Conservation (phyloP, 2,329 filamentous ascomycete genomes). For the Ophiostoma novo-ulmi region DNA sequence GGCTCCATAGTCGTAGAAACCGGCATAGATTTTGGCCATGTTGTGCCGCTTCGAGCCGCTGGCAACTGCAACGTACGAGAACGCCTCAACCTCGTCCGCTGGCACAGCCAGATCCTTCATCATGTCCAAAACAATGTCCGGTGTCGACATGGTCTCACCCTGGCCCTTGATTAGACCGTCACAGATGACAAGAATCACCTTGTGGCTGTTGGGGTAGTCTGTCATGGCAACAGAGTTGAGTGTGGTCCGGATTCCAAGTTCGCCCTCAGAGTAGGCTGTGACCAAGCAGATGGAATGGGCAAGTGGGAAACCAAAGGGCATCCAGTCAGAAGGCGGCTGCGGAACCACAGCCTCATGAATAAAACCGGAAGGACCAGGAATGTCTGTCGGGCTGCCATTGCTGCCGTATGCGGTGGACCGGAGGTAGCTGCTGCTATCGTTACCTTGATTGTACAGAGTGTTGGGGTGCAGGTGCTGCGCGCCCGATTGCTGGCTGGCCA, state of each 20-base stretch:
- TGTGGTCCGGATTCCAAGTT: slow-evolving; percentile 85
- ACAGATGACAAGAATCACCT: slow-evolving; percentile 91
- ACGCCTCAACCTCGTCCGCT: slow-evolving; percentile 77
- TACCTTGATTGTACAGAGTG: slow-evolving; percentile 64
- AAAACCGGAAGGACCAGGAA: slow-evolving; percentile 81
- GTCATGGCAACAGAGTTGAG: slow-evolving; percentile 95
- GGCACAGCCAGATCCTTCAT: slow-evolving; percentile 83
- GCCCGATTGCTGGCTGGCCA: slow-evolving; percentile 79
- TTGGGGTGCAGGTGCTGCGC: slow-evolving; percentile 60
- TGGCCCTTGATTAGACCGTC: slow-evolving; percentile 97
- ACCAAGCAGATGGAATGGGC: slow-evolving; percentile 92
- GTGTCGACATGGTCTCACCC: slow-evolving; percentile 79
- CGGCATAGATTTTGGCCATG: slow-evolving; percentile 97
- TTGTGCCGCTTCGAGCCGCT: slow-evolving; percentile 97
- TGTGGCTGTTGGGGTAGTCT: slow-evolving; percentile 99
- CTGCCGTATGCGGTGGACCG: slow-evolving; percentile 52
- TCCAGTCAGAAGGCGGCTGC: slow-evolving; percentile 93
- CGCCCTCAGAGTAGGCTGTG: slow-evolving; percentile 94
- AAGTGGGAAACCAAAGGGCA: slow-evolving; percentile 91
- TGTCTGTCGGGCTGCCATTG: slow-evolving; percentile 57
- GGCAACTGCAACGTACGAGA: slow-evolving; percentile 94
- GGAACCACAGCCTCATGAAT: slow-evolving; percentile 95
- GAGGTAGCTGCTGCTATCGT: slow-evolving; percentile 61
- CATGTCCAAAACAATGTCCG: slow-evolving; percentile 86
- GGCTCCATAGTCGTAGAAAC: slow-evolving; percentile 93